A percentile compares a stretch with the other conserved stretches of the same genome.
These are phyloP conservation scores for Cytauxzoon felis DNA, from an alignment of 169 alveolate genomes.

Conservation along the genomic window DNA sequence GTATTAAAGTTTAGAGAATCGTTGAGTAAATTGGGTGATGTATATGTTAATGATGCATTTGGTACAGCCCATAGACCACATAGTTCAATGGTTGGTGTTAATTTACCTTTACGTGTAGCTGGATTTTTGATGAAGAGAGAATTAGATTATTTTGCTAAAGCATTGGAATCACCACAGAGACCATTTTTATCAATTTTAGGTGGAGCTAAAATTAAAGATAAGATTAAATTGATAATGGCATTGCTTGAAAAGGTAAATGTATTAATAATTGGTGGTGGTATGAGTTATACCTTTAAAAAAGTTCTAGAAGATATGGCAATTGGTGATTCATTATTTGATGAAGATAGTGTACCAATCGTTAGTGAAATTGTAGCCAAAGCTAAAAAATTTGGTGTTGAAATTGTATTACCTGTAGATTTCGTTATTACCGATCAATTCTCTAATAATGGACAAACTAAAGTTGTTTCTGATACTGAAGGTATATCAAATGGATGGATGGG, in stretches of 20 bases:
- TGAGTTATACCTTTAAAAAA: constrained; percentile 96
- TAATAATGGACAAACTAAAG: constrained; percentile 79
- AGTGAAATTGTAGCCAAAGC: constrained; percentile 91
- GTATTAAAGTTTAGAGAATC: constrained; percentile 85
- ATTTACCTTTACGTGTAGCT: constrained; percentile 86
- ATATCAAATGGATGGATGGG: constrained; percentile 96
- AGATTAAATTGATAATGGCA: constrained; percentile 91
- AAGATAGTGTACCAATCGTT: constrained; percentile 92
- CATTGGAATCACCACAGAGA: constrained; percentile 89
- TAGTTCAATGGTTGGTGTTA: constrained; percentile 93
- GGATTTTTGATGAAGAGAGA: constrained; percentile 93
- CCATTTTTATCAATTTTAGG: constrained; percentile 95
- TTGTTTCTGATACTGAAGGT: constrained; percentile 82
- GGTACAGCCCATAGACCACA: constrained; percentile 99
- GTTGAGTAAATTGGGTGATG: constrained; percentile 90
- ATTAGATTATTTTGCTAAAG: constrained; percentile 92
- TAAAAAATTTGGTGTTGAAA: constrained; percentile 84
- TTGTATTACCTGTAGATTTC: constrained; percentile 92
- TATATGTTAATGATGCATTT: constrained; percentile 96
- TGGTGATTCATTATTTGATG: constrained; percentile 94
- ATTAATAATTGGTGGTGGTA: constrained; percentile 98
- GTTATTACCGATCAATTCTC: constrained; percentile 88
- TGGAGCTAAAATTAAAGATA: constrained; percentile 97
- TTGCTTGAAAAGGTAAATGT: constrained; percentile 89
- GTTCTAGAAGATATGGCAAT: constrained; percentile 83